Evolutionary conservation across 768 basidiomycete genomes (phyloP).

Genomic region (Suillus subalutaceus): DNA sequence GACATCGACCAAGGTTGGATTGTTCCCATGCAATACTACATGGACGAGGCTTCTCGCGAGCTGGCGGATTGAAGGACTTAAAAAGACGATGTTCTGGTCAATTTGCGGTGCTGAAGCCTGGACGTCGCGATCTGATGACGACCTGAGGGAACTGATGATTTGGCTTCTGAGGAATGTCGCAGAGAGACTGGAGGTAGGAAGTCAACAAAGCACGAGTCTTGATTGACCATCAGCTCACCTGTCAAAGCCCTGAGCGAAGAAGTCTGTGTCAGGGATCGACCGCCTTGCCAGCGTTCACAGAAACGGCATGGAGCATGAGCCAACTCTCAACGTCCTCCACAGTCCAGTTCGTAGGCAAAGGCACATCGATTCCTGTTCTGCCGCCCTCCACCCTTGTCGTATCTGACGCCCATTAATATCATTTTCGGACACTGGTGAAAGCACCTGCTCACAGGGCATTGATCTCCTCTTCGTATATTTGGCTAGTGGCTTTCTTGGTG

Average conservation of each 20-base stretch:
- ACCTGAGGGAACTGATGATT: conserved; percentile 32
- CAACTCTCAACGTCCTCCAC: conserved; percentile 23
- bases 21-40: background rate
- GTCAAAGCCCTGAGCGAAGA: conserved; percentile 32
- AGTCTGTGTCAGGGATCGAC: conserved; percentile 18
- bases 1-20: background rate
- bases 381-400: conserved; percentile 35
- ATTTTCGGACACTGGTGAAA: background rate
- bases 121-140: conserved; percentile 2
- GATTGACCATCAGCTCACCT: conserved; percentile 19
- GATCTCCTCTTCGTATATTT: conserved; percentile 47
- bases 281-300: conserved; percentile 11
- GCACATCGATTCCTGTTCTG: conserved; percentile 19
- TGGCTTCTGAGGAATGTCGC: conserved; percentile 40
- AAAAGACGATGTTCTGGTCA: conserved; percentile 45
- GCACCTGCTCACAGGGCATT: conserved; percentile 40
- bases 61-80: conserved; percentile 37
- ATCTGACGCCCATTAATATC: conserved; percentile 25
- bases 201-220: conserved; percentile 1
- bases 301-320: conserved; percentile 29
- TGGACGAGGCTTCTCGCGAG: conserved; percentile 31
- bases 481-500: conserved; percentile 40
- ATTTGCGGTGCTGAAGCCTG: conserved; percentile 18
- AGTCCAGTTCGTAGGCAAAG: conserved; percentile 30
- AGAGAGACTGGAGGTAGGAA: conserved; percentile 26